Evolutionary conservation across 2,329 filamentous ascomycete species (phyloP).

Genomic region (Tolypocladium pustulatum): DNA sequence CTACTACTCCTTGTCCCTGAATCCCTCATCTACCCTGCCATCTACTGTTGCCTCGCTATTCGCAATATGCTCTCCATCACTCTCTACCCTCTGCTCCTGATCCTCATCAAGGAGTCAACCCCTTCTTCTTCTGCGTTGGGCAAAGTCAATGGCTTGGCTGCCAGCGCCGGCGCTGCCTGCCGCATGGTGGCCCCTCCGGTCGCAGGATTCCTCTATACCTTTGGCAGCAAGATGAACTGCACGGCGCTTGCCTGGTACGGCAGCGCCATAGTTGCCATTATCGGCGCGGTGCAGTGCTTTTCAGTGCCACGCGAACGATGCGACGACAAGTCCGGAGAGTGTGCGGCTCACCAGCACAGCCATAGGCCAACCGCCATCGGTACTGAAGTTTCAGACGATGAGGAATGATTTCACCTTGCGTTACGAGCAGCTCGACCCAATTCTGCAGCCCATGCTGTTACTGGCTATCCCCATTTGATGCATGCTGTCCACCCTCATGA

Average conservation of each 20-base stretch:
- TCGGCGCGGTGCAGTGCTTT: conserved; percentile 53
- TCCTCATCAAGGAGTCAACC: conserved; percentile 57
- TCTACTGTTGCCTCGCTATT: conserved; percentile 47
- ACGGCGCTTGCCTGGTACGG: conserved; percentile 55
- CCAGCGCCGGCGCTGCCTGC: conserved; percentile 54
- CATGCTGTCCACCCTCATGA: background rate
- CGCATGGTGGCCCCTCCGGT: conserved; percentile 58
- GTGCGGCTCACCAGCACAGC: conserved; percentile 6
- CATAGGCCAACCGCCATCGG: conserved; percentile 8
- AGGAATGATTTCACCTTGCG: conserved; percentile 4
- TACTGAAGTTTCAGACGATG: conserved; percentile 21
- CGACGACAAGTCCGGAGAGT: conserved; percentile 18
- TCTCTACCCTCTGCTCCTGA: conserved; percentile 55
- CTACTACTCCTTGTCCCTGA: conserved; percentile 44
- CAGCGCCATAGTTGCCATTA: conserved; percentile 42
- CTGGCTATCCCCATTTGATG: background rate
- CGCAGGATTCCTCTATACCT: conserved; percentile 51
- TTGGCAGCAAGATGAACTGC: conserved; percentile 48
- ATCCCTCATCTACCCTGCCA: conserved; percentile 39
- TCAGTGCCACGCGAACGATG: conserved; percentile 28
- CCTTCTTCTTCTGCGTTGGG: conserved; percentile 46
- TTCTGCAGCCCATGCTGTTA: background rate
- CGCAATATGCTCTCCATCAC: conserved; percentile 53
- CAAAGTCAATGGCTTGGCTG: conserved; percentile 55
- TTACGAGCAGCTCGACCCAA: background rate